A percentile compares a stretch with the other conserved stretches of the same genome.
phyloP scores from a whole-genome alignment of 225 moss, liverwort and hornwort species.

The Takakia lepidozioides region DNA sequence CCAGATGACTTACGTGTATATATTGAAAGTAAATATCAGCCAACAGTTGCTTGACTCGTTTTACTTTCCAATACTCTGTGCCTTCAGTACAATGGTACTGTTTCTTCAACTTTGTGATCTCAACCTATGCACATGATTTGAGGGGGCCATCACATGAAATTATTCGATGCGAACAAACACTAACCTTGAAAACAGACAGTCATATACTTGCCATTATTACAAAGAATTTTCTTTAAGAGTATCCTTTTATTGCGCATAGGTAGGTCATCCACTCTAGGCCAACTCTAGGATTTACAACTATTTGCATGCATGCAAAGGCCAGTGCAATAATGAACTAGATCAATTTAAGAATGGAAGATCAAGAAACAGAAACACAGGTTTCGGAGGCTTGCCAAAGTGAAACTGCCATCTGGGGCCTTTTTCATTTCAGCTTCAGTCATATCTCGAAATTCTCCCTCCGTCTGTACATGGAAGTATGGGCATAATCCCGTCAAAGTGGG shows the following conservation, averaged over 20 bases:
- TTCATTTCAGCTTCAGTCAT: constrained; percentile 38
- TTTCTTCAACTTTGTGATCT: constrained; percentile 47
- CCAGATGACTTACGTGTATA: constrained; percentile 41
- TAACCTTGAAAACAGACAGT: too few species aligned
- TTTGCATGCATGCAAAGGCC: neutral
- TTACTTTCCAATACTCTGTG: constrained; percentile 34
- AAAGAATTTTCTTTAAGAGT: too few species aligned
- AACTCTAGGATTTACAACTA: neutral
- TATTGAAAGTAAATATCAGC: constrained; percentile 73
- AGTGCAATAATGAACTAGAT: neutral
- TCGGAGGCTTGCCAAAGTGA: constrained; percentile 33
- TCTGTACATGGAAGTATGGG: too few species aligned
- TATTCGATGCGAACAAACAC: too few species aligned
- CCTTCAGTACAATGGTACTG: constrained; percentile 26
- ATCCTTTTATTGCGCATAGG: too few species aligned
- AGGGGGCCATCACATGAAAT: too few species aligned
- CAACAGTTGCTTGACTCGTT: constrained; percentile 18
- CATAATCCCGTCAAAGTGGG: constrained; percentile 1
- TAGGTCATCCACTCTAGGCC: neutral
- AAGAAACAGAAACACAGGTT: too few species aligned
- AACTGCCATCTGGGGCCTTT: constrained; percentile 48
- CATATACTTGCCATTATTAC: too few species aligned
- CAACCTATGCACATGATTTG: constrained; percentile 41
- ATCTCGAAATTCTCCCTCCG: constrained; percentile 33
- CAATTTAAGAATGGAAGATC: neutral